phyloP scores from a whole-genome alignment of 139 green algal species.

The Chlamydomonas asymmetrica region DNA sequence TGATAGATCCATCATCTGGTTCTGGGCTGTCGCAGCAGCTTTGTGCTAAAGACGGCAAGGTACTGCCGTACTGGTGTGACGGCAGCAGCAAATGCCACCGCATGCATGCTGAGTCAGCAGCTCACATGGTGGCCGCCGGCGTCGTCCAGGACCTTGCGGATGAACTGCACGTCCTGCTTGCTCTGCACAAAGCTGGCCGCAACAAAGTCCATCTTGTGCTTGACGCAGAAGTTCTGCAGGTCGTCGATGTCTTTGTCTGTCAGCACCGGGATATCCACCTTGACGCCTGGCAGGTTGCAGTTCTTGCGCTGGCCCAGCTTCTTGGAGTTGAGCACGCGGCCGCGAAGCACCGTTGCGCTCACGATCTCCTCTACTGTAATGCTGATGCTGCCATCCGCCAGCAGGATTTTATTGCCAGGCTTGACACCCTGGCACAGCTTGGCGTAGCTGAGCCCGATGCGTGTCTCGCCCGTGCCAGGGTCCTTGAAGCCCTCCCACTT shows the following conservation, averaged over 20 bases:
- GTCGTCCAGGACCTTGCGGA: slow-evolving; percentile 57
- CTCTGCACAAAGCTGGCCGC: slow-evolving; percentile 49
- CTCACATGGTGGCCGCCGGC: slow-evolving; percentile 48
- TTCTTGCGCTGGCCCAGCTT: slow-evolving; percentile 36
- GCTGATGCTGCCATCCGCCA: slow-evolving; percentile 49
- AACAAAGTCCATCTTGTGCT: slow-evolving; percentile 72
- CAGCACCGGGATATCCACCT: slow-evolving; percentile 72
- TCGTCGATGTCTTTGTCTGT: slow-evolving; percentile 70
- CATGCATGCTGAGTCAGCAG: not conserved
- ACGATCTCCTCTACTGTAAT: slow-evolving; percentile 42
- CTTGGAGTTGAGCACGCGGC: slow-evolving; percentile 30
- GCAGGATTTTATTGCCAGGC: slow-evolving; percentile 12
- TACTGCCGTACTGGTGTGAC: no score
- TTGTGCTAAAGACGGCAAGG: not conserved
- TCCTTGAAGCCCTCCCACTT: slow-evolving; percentile 56
- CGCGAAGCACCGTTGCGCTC: slow-evolving; percentile 25
- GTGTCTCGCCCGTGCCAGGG: slow-evolving; percentile 44
- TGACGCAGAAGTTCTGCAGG: slow-evolving; percentile 61
- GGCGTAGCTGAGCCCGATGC: slow-evolving; percentile 66
- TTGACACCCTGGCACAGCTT: slow-evolving; percentile 58
- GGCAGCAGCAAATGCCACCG: no score
- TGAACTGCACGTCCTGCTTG: slow-evolving; percentile 64
- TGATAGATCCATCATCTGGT: not conserved
- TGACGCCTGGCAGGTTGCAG: slow-evolving; percentile 40
- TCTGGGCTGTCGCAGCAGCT: not conserved